Percentiles rank a stretch among this genome's conserved stretches.
phyloP scores from a whole-genome alignment of 257 asterid genomes.

The Solanum gandarillasii region DNA sequence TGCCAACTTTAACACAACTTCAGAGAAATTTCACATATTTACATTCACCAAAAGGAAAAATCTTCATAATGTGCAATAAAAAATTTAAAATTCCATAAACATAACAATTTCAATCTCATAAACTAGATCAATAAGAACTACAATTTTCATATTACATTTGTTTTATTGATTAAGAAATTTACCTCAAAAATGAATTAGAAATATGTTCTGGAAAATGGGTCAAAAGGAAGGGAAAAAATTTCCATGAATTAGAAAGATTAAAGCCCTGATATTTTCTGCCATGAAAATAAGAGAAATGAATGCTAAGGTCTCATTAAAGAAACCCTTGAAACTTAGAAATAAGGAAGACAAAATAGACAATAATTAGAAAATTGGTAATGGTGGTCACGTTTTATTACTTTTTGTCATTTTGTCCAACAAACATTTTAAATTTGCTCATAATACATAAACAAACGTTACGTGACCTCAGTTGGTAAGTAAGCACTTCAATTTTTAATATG shows the following conservation, averaged over 20 bases:
- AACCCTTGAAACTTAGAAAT: neutral
- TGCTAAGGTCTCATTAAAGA: neutral
- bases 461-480: rapidly evolving
- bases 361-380: neutral
- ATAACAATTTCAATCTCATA: neutral
- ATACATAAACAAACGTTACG: neutral
- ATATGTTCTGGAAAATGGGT: neutral
- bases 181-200: neutral
- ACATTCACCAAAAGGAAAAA: neutral
- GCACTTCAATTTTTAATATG: rapidly evolving
- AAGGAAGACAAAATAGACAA: neutral
- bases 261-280: neutral
- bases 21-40: neutral
- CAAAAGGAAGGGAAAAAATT: neutral
- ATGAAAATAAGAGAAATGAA: neutral
- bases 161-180: neutral
- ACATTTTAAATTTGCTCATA: neutral
- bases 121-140: neutral
- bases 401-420: neutral
- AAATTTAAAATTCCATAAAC: neutral
- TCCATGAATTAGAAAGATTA: neutral
- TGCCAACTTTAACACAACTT: neutral
- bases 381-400: neutral
- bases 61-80: neutral
- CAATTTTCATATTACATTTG: neutral